Evolutionary conservation across 108 stramenopile genomes (phyloP), one percentile per base, ranked within the genome.

Genomic region (Cylindrotheca closterium): DNA sequence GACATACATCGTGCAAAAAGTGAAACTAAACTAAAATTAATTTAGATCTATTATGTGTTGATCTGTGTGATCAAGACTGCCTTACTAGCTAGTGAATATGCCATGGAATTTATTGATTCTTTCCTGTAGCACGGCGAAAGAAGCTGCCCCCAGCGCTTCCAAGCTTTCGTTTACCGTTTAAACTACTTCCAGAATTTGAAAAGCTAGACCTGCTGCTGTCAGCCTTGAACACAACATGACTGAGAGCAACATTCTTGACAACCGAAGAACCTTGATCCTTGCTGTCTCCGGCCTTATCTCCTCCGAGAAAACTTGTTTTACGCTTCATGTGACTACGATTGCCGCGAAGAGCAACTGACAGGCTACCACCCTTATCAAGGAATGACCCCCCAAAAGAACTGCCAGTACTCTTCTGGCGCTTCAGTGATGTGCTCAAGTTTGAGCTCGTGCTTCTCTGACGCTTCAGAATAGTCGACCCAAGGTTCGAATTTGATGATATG

Each of bases 261-360:
- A 68, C 60, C 26, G 75, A 63, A 49, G 25, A 65, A 51, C 32
- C 68, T 49, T 51, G 61, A 63, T 63, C 67, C 30, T 21, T 47
- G 27, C 26, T 51, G 32, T 55, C 32, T 26, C 54, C 51, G 57
- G 63, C 67, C 46, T 63, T 56, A 32, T 24, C 42, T 57, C 63
- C 81, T 71, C 73, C 81, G 19, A 89, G 50, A 49, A 92, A 92
- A 7, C 77, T 76, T 2, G 87, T 84, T 58, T 74, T 74, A 27
- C 70, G 70, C 55, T 85, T 87, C 1, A 58, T 50, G 25, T 68
- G 68, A 42, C 37, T 42, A 8, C 78, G 80, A 58, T 72, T 86
- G 49, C 82, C 72, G 24, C 77, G 68, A 47, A 89, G 50, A 1
- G 88, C 88, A 57, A 87, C 42, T 19, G 85, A 78, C 12, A 91